phyloP scores from a whole-genome alignment of 1,284 basidiomycete species.

The Microbotryomycetes sp. region DNA sequence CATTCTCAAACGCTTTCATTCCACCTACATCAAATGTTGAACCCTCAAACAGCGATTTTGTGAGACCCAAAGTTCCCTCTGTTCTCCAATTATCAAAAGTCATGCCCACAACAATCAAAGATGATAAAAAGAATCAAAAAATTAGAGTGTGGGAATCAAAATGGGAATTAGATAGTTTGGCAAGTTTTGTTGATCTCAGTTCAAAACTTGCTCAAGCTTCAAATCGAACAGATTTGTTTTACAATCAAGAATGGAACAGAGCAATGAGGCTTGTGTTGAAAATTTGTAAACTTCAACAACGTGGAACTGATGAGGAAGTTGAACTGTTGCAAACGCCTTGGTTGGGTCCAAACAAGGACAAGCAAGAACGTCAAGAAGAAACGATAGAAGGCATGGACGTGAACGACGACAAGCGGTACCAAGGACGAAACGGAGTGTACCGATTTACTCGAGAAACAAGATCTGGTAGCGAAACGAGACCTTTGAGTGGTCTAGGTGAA shows the following conservation, averaged over 20 bases:
- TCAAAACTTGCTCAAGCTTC: conserved; percentile 8
- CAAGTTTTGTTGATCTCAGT: conserved; percentile 19
- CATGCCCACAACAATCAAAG: not conserved
- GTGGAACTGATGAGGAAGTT: conserved; percentile 27
- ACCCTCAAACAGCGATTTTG: not conserved
- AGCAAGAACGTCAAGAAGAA: not conserved
- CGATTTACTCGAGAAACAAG: conserved; percentile 32
- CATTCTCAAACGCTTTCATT: conserved; percentile 14
- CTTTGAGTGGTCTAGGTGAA: conserved; percentile 36
- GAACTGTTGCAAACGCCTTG: conserved; percentile 6
- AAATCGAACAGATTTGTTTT: conserved; percentile 18
- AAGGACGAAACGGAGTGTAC: conserved; percentile 36
- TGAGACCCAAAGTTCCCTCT: not conserved
- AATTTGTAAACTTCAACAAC: conserved; percentile 30
- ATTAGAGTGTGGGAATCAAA: conserved; percentile 38
- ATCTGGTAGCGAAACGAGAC: conserved; percentile 33
- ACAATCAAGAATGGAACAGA: not conserved
- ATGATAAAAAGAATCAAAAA: conserved; percentile 17
- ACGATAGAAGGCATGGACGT: not conserved
- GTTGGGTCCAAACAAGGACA: conserved; percentile 5
- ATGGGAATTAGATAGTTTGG: conserved; percentile 36
- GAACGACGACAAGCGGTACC: not conserved
- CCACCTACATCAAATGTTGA: conserved; percentile 7
- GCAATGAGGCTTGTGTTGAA: conserved; percentile 31
- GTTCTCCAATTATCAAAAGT: too few relatives aligned